These are phyloP conservation scores for Myxozyma geophila DNA, from an alignment of 805 yeast species.

Conservation along the genomic window DNA sequence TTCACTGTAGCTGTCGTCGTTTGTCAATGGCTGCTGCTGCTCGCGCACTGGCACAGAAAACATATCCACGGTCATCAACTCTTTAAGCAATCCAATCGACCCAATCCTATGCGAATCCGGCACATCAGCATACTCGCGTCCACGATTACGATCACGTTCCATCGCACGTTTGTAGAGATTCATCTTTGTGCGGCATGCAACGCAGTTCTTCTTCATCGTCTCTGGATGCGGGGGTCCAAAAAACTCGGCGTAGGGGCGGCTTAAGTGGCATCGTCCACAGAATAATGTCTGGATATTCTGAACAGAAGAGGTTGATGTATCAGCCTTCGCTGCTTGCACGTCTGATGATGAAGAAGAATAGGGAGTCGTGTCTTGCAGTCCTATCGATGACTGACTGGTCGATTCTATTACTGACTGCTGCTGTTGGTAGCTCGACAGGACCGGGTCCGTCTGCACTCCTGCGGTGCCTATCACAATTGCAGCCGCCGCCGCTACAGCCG, in stretches of 20 bases:
- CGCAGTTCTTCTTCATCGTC: slow-evolving; percentile 5
- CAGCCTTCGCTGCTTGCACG: neutral
- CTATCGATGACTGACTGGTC: neutral
- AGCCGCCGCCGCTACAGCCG: slow-evolving; percentile 13
- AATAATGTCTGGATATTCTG: neutral
- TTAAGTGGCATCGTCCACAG: slow-evolving; percentile 6
- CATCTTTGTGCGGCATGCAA: slow-evolving; percentile 11
- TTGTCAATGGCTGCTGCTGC: neutral
- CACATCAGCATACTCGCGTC: slow-evolving; percentile 4
- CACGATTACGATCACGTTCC: neutral
- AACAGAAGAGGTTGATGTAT: neutral
- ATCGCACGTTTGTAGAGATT: slow-evolving; percentile 2
- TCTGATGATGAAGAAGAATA: neutral
- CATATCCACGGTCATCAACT: slow-evolving; percentile 3
- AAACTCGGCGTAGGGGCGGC: slow-evolving; percentile 12
- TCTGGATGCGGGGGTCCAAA: slow-evolving; percentile 14
- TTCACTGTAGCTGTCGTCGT: neutral
- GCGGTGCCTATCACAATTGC: slow-evolving; percentile 5
- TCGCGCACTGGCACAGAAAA: slow-evolving; percentile 17
- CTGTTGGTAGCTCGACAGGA: neutral
- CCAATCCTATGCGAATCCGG: slow-evolving; percentile 2
- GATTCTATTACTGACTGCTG: neutral
- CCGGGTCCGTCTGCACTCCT: neutral
- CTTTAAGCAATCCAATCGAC: slow-evolving; percentile 9
- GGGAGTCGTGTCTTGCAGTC: too few species aligned